Evolutionary conservation across 225 moss, liverwort and hornwort genomes (phyloP).

Genomic region (Neckera pumila): DNA sequence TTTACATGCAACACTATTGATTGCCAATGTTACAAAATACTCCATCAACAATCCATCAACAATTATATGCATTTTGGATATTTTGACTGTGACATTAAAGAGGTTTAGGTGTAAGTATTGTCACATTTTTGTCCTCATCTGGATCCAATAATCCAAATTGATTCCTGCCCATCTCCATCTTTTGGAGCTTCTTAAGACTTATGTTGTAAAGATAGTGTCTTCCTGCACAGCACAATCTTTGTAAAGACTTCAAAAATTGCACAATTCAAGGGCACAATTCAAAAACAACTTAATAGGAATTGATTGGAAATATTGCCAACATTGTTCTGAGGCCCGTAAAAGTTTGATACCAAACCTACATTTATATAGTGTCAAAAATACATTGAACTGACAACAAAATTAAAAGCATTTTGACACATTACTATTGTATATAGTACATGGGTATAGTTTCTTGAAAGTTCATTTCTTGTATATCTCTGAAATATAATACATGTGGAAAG

Average conservation of each 20-base stretch:
- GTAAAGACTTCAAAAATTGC: not conserved
- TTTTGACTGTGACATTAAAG: not conserved
- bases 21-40: not conserved
- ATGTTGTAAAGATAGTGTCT: not conserved
- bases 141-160: not conserved
- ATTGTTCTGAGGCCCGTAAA: fast-evolving
- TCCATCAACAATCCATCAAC: not conserved
- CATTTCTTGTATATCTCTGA: not conserved
- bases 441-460: not conserved
- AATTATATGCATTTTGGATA: too few relatives aligned
- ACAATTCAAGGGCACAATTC: too few relatives aligned
- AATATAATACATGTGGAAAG: fast-evolving
- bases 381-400: fast-evolving
- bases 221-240: not conserved
- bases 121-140: not conserved
- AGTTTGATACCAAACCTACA: not conserved
- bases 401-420: fast-evolving
- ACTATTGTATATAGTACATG: fast-evolving
- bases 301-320: fast-evolving
- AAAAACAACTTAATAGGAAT: not conserved
- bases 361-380: fast-evolving
- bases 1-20: not conserved
- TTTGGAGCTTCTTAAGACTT: not conserved
- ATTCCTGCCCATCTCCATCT: not conserved
- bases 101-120: not conserved